These are phyloP conservation scores for Conoideocrella luteorostrata DNA, from an alignment of 2,329 filamentous ascomycete species.

Conservation along the genomic window DNA sequence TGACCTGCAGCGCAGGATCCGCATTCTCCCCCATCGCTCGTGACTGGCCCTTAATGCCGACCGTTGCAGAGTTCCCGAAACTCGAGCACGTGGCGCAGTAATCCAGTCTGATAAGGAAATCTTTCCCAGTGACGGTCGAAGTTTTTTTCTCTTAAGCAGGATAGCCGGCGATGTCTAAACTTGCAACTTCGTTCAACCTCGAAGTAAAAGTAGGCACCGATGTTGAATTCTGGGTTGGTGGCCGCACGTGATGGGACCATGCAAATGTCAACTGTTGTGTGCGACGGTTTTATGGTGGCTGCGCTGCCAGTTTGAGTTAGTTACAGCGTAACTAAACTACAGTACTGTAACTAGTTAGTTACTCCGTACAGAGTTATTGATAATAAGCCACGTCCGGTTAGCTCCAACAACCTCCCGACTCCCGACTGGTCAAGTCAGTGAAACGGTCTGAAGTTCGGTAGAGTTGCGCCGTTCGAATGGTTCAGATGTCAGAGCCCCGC, in stretches of 20 bases:
- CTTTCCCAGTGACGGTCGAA: too few species aligned
- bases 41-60: not conserved
- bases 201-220: too few species aligned
- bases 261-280: not conserved
- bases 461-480: not conserved
- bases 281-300: slow-evolving; percentile 4
- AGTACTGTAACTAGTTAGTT: too few species aligned
- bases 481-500: slow-evolving; percentile 2
- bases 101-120: not conserved
- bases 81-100: not conserved
- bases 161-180: too few species aligned
- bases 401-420: too few species aligned
- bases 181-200: too few species aligned
- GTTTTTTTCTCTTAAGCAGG: too few species aligned
- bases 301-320: not conserved
- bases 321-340: too few species aligned
- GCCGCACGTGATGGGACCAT: not conserved
- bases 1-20: slow-evolving; percentile 60
- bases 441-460: slow-evolving; percentile 1
- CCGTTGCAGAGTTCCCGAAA: not conserved
- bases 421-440: not conserved
- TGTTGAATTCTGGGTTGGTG: not conserved
- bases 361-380: too few species aligned
- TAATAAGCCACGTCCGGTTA: too few species aligned
- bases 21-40: slow-evolving; percentile 19